Conservation (phyloP, 2,329 filamentous ascomycete species). For the Aspergillus versicolor region DNA sequence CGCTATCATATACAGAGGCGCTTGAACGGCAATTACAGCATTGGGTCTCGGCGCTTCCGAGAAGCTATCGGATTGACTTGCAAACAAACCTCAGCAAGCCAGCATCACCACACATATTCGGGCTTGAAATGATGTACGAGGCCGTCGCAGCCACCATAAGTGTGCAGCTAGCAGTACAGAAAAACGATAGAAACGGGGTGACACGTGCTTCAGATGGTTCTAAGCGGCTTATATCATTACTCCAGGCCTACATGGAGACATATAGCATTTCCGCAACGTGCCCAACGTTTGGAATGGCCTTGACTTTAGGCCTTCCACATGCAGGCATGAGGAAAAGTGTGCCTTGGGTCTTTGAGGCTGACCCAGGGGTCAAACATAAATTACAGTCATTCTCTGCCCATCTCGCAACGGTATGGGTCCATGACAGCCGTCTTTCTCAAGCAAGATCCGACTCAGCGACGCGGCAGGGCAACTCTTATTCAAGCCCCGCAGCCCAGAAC, state of each 20-base stretch:
- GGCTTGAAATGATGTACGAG: conserved; percentile 35
- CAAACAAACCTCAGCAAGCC: conserved; percentile 23
- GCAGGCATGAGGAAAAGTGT: conserved; percentile 6
- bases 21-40: conserved; percentile 33
- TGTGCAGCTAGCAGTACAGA: conserved; percentile 25
- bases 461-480: conserved; percentile 10
- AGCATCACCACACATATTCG: conserved; percentile 34
- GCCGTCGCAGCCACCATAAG: conserved; percentile 26
- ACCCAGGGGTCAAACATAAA: conserved; percentile 27
- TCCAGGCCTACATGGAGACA: conserved; percentile 41
- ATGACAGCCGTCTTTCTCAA: conserved; percentile 9
- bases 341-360: conserved; percentile 20
- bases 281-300: conserved; percentile 43
- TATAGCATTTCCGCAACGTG: conserved; percentile 41
- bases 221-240: conserved; percentile 34
- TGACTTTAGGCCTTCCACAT: conserved; percentile 33
- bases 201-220: conserved; percentile 36
- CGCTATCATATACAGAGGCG: conserved; percentile 27
- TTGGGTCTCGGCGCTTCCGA: conserved; percentile 32
- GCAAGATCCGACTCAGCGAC: neutral
- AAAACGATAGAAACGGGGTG: conserved; percentile 22
- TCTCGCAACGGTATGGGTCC: conserved; percentile 28
- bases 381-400: conserved; percentile 30
- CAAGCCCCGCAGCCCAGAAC: neutral
- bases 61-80: conserved; percentile 30